Base-by-base conservation (phyloP, 1,139 yeast species). In the Kodamaea arcana region DNA sequence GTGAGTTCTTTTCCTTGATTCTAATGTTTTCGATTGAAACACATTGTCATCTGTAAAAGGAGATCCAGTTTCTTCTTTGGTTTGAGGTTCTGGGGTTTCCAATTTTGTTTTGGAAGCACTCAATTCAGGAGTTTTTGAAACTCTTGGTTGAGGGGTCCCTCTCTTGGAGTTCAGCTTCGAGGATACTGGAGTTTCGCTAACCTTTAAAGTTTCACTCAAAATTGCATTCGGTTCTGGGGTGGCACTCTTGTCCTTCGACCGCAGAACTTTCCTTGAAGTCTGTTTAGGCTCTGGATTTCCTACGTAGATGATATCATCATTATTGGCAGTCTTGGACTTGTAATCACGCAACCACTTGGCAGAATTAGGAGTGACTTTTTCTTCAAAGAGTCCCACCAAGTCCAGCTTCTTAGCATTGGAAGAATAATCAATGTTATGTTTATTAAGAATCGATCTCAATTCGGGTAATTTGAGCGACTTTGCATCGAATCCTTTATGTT, bases 331-430 rank as follows among this genome's bases (percentile, higher is more conserved):
- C 24, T 21, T 28, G 14, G 27, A 9, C 20, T 32, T 41, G 15
- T 49, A 54, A 34, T 54, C 51, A 10, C 44, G 46, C 32, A 70
- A 51, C 26, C 73, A 50, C 27, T 50, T 43, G 0, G 51, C 47
- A 2, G 75, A 60, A 10, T 61, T 56, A 1, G 76, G 69, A 10
- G 54, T 51, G 30, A 84, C 62, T n/a, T 75, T 53, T 3, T 60
- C 52, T 13, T 68, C 58, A 52, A 80, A 84, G 4, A 82, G 51
- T 13, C 62, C 63, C 7, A 85, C 58, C 39, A 84, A 63, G 8
- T 73, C 76, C 4, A 72, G 58, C 55, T 87, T 87, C 50, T 78
- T 82, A 8, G 85, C 78, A 34, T 74, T 69, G 4, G 83, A 66
- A 1, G 81, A 71, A 50, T 68, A 79, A 7, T 59, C 58, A 15